Percentiles rank a stretch among this genome's conserved stretches.
These are phyloP conservation scores for Zasmidium citrigriseum DNA, from an alignment of 2,329 filamentous ascomycete species.

Conservation along the genomic window DNA sequence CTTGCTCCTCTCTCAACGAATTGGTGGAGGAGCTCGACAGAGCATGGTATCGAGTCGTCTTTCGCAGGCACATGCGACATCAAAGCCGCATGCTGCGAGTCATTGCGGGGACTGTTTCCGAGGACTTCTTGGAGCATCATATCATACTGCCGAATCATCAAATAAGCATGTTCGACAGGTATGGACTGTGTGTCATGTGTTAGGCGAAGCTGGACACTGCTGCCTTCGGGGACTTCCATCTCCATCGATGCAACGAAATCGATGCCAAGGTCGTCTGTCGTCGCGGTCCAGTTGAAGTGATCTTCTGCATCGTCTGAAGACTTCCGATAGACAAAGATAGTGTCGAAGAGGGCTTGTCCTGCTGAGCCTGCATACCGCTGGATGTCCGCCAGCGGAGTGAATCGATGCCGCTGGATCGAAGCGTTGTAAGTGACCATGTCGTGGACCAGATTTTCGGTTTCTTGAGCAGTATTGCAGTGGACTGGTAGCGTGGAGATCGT, in stretches of 20 bases:
- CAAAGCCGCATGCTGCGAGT: not conserved
- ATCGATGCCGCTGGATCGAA: constrained; percentile 67
- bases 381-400: constrained; percentile 68
- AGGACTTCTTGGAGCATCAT: constrained; percentile 63
- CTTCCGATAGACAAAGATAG: constrained; percentile 81
- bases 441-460: constrained; percentile 59
- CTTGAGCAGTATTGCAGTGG: constrained; percentile 55
- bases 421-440: constrained; percentile 68
- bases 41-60: constrained; percentile 57
- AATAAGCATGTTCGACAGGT: constrained; percentile 65
- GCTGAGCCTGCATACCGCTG: constrained; percentile 70
- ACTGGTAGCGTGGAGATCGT: constrained; percentile 82
- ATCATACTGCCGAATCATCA: constrained; percentile 74
- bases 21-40: constrained; percentile 68
- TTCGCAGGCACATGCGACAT: constrained; percentile 65
- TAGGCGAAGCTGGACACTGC: constrained; percentile 61
- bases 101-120: not conserved
- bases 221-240: constrained; percentile 58
- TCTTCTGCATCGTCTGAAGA: constrained; percentile 9
- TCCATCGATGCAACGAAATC: constrained; percentile 84
- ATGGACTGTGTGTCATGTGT: constrained; percentile 67
- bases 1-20: constrained; percentile 69
- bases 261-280: constrained; percentile 67
- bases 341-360: constrained; percentile 74
- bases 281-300: constrained; percentile 57